Evolutionary conservation across 345 rosid species (phyloP), one percentile per base, ranked within the genome.

Genomic region (Citrus maxima): DNA sequence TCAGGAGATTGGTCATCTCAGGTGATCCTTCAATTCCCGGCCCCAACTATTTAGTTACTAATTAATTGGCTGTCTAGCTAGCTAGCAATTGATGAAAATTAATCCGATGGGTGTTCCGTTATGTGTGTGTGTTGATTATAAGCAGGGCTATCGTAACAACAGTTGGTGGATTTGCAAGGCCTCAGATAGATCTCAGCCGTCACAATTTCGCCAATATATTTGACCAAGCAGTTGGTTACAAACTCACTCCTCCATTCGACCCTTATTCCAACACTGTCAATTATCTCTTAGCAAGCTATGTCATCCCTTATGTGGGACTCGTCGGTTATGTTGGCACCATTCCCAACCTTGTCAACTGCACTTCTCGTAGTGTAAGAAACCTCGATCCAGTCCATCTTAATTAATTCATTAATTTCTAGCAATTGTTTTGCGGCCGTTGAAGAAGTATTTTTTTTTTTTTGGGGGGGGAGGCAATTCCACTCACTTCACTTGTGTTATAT

Each of bases 1-100:
- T 66, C 86, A 92, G 71, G 97, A 94, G 87, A 55, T 94, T 14
- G 97, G 95, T 16, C 95, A 94, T 73, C 76, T 92, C 30, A 88
- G 95, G 98, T 90, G 51, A 46, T 3, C 22, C 37, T 67, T 14
- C 18, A 54, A 54, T 18, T 54, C 22, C 18, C 18, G 51, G 51
- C 51, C 18, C 51, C 51, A 13, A 46, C 18, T 46, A 46, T 46
- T 46, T 46, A 46, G 14, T 46, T 13, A 0, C 51, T 46, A 46
- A 46, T 3, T 46, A 46, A 46, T 46, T 12, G 14, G 51, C 51
- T 46, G 18, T 12, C 51, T 13, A 46, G 51, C 51, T 13, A 12
- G 1, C 4, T 46, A 12, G 18, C 51, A 46, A 46, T 46, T 46
- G 51, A 46, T 13, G 51, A 46, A 46, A 46, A 46, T 46, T 13